Percentiles rank a stretch among this genome's conserved stretches.
These are phyloP conservation scores for Metschnikowia dekortorum DNA, from an alignment of 805 yeast genomes.

Conservation along the genomic window DNA sequence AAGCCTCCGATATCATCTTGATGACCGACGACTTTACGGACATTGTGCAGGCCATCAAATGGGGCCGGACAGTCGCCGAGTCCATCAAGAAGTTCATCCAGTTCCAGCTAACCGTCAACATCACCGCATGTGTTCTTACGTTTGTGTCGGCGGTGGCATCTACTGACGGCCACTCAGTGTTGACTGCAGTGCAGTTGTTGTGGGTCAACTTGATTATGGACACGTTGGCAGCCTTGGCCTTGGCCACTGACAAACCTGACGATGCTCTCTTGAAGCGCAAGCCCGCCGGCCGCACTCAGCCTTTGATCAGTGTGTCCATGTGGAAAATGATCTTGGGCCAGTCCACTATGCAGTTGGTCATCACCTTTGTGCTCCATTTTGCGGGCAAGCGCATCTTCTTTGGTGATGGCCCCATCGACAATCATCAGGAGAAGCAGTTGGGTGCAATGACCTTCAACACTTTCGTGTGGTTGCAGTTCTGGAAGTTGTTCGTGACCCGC, in stretches of 20 bases:
- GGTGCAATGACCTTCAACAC: constrained; percentile 89
- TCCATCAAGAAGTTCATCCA: constrained; percentile 95
- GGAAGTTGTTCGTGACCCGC: constrained; percentile 86
- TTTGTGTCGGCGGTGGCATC: constrained; percentile 91
- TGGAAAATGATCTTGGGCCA: constrained; percentile 98
- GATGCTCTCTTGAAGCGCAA: constrained; percentile 69
- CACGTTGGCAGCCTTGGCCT: constrained; percentile 93
- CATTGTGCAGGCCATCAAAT: constrained; percentile 92
- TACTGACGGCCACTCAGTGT: constrained; percentile 72
- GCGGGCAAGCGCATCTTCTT: constrained; percentile 64
- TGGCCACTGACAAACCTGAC: constrained; percentile 96
- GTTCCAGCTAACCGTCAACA: constrained; percentile 92
- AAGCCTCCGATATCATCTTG: constrained; percentile 87
- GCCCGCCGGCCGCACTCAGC: constrained; percentile 78
- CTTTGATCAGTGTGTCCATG: constrained; percentile 85
- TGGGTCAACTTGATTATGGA: constrained; percentile 99
- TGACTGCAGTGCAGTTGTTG: constrained; percentile 93
- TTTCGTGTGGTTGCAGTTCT: constrained; percentile 97
- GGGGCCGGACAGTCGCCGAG: constrained; percentile 97
- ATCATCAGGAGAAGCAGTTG: constrained; percentile 53
- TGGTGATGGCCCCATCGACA: constrained; percentile 25
- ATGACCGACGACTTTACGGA: constrained; percentile 94
- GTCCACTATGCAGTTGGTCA: constrained; percentile 66
- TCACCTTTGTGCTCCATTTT: constrained; percentile 80
- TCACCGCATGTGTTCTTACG: constrained; percentile 93